A percentile compares a stretch with the other conserved stretches of the same genome.
Conservation (phyloP, 768 basidiomycete species). For the Phylloporus arenicola region DNA sequence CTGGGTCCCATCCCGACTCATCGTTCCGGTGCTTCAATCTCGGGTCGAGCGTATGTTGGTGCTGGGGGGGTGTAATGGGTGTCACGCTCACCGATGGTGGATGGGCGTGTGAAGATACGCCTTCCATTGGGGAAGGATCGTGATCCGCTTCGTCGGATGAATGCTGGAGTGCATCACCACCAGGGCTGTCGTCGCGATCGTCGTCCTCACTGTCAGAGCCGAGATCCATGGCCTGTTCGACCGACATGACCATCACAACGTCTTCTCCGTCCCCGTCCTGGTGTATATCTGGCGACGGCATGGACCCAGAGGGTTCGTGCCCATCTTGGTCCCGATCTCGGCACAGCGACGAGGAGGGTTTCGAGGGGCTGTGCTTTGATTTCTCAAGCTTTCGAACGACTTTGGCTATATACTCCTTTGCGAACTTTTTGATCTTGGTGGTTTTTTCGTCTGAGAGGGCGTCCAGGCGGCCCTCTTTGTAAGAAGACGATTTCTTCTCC, state of each 20-base stretch:
- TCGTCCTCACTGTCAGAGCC: constrained; percentile 33
- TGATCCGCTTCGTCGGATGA: constrained; percentile 26
- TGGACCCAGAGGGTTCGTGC: constrained; percentile 12
- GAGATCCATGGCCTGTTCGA: constrained; percentile 43
- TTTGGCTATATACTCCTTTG: constrained; percentile 87
- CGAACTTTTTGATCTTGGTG: constrained; percentile 86
- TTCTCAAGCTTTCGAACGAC: constrained; percentile 63
- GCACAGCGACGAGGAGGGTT: constrained; percentile 11
- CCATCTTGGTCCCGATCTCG: constrained; percentile 5
- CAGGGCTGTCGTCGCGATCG: constrained; percentile 9
- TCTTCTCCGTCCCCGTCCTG: constrained; percentile 20
- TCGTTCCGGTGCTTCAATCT: constrained; percentile 28
- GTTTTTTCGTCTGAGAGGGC: constrained; percentile 81
- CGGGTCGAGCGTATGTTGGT: constrained; percentile 21
- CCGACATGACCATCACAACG: constrained; percentile 33
- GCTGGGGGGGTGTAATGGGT: constrained; percentile 27
- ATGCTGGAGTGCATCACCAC: constrained; percentile 18
- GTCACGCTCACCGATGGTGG: constrained; percentile 28
- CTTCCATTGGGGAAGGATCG: constrained; percentile 32
- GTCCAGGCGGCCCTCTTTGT: constrained; percentile 68
- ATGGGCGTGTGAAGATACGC: constrained; percentile 25
- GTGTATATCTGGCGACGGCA: constrained; percentile 7
- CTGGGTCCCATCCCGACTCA: constrained; percentile 25
- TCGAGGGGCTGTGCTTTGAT: constrained; percentile 19
- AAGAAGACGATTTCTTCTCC: constrained; percentile 87